Conservation (phyloP, 495 filamentous ascomycete genomes). For the Podospora didyma region DNA sequence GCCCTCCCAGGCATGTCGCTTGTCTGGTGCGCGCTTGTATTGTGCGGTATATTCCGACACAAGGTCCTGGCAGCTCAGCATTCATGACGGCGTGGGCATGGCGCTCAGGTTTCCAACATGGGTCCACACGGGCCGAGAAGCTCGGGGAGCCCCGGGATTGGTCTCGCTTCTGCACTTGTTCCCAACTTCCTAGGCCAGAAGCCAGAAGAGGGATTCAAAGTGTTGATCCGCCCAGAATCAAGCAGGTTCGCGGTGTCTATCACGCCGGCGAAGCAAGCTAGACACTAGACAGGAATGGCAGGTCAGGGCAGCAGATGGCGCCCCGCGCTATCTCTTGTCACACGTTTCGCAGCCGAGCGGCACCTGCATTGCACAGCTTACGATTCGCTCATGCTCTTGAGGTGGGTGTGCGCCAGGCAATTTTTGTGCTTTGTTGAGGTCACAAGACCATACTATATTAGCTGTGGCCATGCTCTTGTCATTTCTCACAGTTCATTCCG, state of each 20-base stretch:
- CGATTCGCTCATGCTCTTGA: background rate
- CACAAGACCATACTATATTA: background rate
- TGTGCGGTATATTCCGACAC: background rate
- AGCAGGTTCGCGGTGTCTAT: too few relatives aligned
- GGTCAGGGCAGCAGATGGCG: too few relatives aligned
- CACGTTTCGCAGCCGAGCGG: background rate
- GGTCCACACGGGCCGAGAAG: too few relatives aligned
- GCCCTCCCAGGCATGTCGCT: background rate
- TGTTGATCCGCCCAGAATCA: too few relatives aligned
- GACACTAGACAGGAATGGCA: too few relatives aligned
- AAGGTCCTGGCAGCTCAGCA: background rate
- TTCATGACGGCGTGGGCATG: background rate
- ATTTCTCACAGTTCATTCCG: background rate
- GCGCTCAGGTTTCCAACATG: background rate
- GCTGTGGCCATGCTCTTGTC: background rate
- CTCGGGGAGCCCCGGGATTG: too few relatives aligned
- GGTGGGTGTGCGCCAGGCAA: background rate
- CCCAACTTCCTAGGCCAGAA: too few relatives aligned
- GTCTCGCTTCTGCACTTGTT: too few relatives aligned
- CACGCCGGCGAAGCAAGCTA: background rate
- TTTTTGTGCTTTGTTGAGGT: background rate
- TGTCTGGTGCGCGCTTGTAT: background rate
- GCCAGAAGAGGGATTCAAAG: too few relatives aligned
- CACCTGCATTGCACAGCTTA: slow-evolving; percentile 1
- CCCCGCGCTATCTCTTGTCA: background rate